Percentiles rank a stretch among this genome's conserved stretches.
Conservation (phyloP, 768 basidiomycete species). For the Hericium erinaceus region DNA sequence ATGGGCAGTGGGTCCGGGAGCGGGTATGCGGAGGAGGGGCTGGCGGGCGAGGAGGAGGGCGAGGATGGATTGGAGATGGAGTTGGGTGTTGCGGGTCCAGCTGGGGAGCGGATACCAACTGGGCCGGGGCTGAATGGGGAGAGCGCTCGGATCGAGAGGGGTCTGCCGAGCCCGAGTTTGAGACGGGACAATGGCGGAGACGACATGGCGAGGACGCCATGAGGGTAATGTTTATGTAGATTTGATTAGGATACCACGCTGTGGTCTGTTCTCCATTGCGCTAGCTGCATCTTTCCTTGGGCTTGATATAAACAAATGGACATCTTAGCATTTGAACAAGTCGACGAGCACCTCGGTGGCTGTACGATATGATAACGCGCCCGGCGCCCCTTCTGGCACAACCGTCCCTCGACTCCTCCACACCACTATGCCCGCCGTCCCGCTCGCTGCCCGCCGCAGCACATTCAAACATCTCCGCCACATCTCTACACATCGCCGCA, state of each 20-base stretch:
- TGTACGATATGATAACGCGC: no score
- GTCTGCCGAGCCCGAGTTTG: conserved; percentile 11
- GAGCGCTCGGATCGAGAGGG: conserved; percentile 10
- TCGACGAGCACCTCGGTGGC: no score
- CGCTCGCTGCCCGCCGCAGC: not conserved
- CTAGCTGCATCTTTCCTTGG: no score
- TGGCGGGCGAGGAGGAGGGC: conserved; percentile 27
- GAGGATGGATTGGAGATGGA: conserved; percentile 23
- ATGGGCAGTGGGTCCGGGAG: conserved; percentile 20
- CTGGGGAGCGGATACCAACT: not conserved
- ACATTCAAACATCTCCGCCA: not conserved
- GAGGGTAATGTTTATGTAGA: no score
- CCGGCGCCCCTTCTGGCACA: no score
- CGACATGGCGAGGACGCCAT: not conserved
- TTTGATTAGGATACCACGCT: no score
- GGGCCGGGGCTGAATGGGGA: not conserved
- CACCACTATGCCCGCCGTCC: no score
- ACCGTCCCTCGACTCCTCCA: no score
- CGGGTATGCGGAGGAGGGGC: conserved; percentile 19
- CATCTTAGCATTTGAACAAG: no score
- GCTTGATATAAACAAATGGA: no score
- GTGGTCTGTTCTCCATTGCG: no score
- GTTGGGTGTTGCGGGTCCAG: conserved; percentile 6
- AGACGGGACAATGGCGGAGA: conserved; percentile 12
- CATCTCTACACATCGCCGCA: conserved; percentile 17